These are phyloP conservation scores for Russula earlei DNA, from an alignment of 768 basidiomycete genomes.

Conservation along the genomic window DNA sequence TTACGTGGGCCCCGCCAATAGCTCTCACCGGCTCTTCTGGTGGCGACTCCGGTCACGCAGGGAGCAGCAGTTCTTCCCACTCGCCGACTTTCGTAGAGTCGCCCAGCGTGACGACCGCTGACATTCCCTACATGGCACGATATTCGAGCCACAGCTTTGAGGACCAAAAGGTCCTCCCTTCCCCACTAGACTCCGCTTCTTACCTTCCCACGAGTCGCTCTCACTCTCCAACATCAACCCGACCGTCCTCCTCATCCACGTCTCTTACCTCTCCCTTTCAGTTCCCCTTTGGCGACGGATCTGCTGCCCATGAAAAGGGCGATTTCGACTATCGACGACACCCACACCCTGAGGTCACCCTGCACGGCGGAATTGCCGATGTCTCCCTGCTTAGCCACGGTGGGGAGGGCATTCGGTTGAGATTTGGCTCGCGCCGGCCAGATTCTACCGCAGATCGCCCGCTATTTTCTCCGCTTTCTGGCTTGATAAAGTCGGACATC, in stretches of 20 bases:
- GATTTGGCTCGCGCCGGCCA: constrained; percentile 40
- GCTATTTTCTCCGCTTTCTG: constrained; percentile 38
- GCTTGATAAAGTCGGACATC: constrained; percentile 43
- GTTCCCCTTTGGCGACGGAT: constrained; percentile 51
- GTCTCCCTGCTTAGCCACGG: constrained; percentile 46
- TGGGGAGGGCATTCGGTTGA: constrained; percentile 52
- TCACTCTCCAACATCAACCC: constrained; percentile 58
- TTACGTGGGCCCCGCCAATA: constrained; percentile 23
- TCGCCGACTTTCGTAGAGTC: constrained; percentile 47
- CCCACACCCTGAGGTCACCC: constrained; percentile 51
- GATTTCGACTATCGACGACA: constrained; percentile 62
- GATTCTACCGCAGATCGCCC: constrained; percentile 42
- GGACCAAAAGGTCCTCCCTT: constrained; percentile 47
- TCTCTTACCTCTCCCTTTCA: constrained; percentile 59
- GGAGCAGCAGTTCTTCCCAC: constrained; percentile 38
- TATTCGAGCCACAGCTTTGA: constrained; percentile 33
- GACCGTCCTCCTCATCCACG: constrained; percentile 50
- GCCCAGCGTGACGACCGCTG: constrained; percentile 43
- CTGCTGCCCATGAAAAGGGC: constrained; percentile 43
- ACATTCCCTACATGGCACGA: constrained; percentile 39
- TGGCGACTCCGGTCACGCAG: constrained; percentile 33
- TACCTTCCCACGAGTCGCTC: constrained; percentile 65
- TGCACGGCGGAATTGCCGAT: constrained; percentile 68
- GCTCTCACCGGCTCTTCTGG: constrained; percentile 30
- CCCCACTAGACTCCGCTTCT: constrained; percentile 40